Evolutionary conservation across 495 filamentous ascomycete species (phyloP), one percentile per base, ranked within the genome.

Genomic region (Penicillium atrosanguineum): DNA sequence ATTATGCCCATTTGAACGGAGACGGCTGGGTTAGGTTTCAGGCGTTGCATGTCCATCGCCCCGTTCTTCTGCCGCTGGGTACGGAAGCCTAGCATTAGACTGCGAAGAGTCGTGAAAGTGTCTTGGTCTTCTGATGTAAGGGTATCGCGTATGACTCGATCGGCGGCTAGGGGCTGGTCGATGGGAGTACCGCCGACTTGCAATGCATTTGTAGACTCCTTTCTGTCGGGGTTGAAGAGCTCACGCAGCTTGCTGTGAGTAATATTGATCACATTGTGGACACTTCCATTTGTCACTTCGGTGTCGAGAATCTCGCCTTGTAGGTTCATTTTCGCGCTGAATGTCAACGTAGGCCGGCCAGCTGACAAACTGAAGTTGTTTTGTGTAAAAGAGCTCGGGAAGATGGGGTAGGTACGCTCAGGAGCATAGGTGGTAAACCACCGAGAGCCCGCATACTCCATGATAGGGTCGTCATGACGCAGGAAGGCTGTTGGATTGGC

Each of bases 401-500:
- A 67, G 88, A 98, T 95, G 28, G 83, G 76, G 54, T 86, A 85
- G 18, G 80, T 75, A 18, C 83, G 78, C 41, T 93, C 90, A 1
- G 89, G 83, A 7, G 87, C 69, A 60, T 97, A 98, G n/a, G 85
- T 70, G 2, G 82, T 87, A 53, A 86, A 73, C 2, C 79, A 70
- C 26, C 86, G 75, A 28, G 81, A 69, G 29, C 83, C 77, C 0
- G 92, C 91, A 57, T 85, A 80, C 55, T 82, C 70, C 18, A 85
- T 83, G 15, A 89, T 64, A 11, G 70, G 62, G 43, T 83, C 73
- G 16, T 84, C 74, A 12, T 78, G 79, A 1, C 64, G 41, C 48
- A 97, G 77, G 57, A 87, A 88, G n/a, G 94, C 89, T 4, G 91
- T 87, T 2, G 93, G 95, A 62, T 97, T 94, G n/a, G 95, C 94